Base-by-base conservation (phyloP, 352 stramenopile species). In the Phytophthora nicotianae region DNA sequence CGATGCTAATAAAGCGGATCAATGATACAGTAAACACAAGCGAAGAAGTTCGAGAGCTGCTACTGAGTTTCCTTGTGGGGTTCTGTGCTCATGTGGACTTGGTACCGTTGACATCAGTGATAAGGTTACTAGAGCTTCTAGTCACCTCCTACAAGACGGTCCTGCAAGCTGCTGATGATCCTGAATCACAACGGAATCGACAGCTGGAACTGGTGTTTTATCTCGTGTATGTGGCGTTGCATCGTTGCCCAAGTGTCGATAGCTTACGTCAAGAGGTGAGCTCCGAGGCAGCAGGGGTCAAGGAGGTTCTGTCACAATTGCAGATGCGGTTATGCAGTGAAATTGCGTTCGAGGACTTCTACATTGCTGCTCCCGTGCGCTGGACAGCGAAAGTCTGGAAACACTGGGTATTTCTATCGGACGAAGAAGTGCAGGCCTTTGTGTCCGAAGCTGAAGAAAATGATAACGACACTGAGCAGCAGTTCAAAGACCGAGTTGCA, bases 341-440 rank as follows among this genome's bases (percentile, higher is more conserved):
- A 8, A 63, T 88, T 20, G 47, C 47, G 1, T 70, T 70, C n/a
- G 53, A 78, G 8, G 75, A 86, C 16, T 77, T 85, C 13, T 80
- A 79, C 42, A 40, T 64, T n/a, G 68, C 53, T 46, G 63, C 68
- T 35, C 81, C 81, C n/a, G 43, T 83, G n/a, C 58, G 81, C 24
- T 91, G 77, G 75, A 88, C 81, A 62, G 63, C 61, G 14, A 23
- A 70, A 1, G 41, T 89, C 11, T 89, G 77, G 81, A 74, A 77
- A 27, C 45, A 73, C 8, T 90, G 79, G 64, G 59, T 90, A 8
- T 66, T 63, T 1, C 65, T 91, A 49, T 61, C 70, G 0, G 58
- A 75, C 4, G 69, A 77, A 20, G 71, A 86, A 20, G 62, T 88
- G 13, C 26, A 52, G 2, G 58, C 71, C 3, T 91, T 89, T 53